Conservation (phyloP, 1,139 yeast species). For the Geotrichum cucujoidarum region DNA sequence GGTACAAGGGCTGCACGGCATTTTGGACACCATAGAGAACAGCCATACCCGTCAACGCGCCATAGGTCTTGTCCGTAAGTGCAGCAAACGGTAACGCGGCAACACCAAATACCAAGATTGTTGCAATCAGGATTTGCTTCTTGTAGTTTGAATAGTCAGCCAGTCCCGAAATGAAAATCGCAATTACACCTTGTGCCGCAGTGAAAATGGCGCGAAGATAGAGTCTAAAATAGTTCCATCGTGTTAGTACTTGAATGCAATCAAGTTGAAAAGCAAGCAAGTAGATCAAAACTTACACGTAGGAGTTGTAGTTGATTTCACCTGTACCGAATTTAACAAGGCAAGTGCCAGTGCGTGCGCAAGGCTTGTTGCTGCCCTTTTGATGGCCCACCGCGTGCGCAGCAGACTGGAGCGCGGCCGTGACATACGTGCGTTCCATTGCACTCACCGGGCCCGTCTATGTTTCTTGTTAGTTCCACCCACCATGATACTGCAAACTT, state of each 20-base stretch:
- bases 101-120: constrained; percentile 39
- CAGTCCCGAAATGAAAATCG: constrained; percentile 42
- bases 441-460: constrained; percentile 45
- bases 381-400: constrained; percentile 38
- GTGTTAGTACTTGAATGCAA: neutral
- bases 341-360: constrained; percentile 40
- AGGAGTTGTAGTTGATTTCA: constrained; percentile 38
- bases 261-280: neutral
- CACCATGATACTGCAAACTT: no score
- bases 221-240: constrained; percentile 28
- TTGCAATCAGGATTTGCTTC: constrained; percentile 36
- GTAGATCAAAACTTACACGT: constrained; percentile 13
- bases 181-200: constrained; percentile 41
- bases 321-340: constrained; percentile 41
- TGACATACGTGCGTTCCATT: constrained; percentile 44
- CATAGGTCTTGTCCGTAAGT: constrained; percentile 31
- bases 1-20: constrained; percentile 38
- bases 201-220: constrained; percentile 42
- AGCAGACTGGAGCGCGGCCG: constrained; percentile 43
- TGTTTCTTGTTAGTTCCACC: neutral
- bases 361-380: constrained; percentile 28
- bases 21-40: constrained; percentile 39
- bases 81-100: constrained; percentile 43
- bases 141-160: constrained; percentile 45
- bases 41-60: constrained; percentile 33